phyloP scores from a whole-genome alignment of 805 yeast species.

The Komagataella pseudopastoris region DNA sequence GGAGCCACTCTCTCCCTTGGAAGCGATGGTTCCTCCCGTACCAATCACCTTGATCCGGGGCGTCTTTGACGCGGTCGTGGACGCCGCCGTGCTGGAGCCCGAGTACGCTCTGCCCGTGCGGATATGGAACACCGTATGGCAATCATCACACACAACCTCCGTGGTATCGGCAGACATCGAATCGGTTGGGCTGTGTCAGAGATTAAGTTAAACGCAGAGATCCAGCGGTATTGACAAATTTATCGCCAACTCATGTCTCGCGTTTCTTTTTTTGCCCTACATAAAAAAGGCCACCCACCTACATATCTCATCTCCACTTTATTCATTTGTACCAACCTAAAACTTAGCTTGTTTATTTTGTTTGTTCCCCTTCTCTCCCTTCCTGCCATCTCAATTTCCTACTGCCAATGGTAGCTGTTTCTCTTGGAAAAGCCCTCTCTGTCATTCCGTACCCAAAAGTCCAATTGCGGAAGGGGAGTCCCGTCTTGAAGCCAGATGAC shows the following conservation, averaged over 20 bases:
- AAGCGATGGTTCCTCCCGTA: conserved; percentile 49
- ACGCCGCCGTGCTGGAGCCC: background rate
- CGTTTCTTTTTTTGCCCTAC: background rate
- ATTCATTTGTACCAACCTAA: background rate
- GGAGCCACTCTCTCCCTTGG: conserved; percentile 31
- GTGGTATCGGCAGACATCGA: background rate
- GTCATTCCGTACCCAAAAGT: background rate
- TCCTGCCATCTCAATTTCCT: background rate
- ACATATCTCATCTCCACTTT: background rate
- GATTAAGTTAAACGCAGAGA: background rate
- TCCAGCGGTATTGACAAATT: background rate
- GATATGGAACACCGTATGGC: background rate
- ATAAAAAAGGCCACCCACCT: background rate
- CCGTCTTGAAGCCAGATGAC: background rate
- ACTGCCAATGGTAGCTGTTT: background rate
- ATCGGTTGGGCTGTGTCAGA: background rate
- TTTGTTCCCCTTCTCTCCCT: background rate
- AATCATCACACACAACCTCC: background rate
- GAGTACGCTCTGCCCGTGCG: background rate
- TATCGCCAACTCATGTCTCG: background rate
- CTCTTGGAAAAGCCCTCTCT: background rate
- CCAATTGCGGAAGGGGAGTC: background rate
- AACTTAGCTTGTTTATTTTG: background rate
- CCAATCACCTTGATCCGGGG: conserved; percentile 34
- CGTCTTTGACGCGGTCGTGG: conserved; percentile 1